Evolutionary conservation across 305 asterid genomes (phyloP).

Genomic region (Withania somnifera): DNA sequence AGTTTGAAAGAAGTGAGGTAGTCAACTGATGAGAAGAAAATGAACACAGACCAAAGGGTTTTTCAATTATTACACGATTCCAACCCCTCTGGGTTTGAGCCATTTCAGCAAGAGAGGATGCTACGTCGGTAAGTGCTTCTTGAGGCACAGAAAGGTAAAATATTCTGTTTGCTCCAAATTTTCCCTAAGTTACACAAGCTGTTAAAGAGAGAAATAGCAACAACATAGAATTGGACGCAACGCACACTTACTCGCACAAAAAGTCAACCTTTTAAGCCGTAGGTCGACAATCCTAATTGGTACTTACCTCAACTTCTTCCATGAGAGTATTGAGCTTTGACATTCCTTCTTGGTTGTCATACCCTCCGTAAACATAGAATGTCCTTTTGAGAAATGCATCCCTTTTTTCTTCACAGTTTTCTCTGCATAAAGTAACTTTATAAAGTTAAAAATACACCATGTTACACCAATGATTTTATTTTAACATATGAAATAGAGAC

Average conservation of each 20-base stretch:
- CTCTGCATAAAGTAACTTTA: slow-evolving; percentile 19
- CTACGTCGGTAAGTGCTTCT: slow-evolving; percentile 36
- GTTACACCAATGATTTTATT: neutral
- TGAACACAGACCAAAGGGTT: slow-evolving; percentile 36
- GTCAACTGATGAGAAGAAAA: slow-evolving; percentile 34
- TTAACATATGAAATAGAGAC: neutral
- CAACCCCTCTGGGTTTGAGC: slow-evolving; percentile 41
- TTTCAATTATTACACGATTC: slow-evolving; percentile 45
- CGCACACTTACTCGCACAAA: neutral
- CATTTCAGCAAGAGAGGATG: slow-evolving; percentile 27
- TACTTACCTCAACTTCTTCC: slow-evolving; percentile 36
- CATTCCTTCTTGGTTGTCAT: slow-evolving; percentile 39
- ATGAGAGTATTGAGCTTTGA: slow-evolving; percentile 28
- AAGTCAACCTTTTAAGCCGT: neutral
- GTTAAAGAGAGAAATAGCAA: slow-evolving; percentile 9
- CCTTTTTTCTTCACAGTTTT: slow-evolving; percentile 31
- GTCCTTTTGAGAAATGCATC: slow-evolving; percentile 33
- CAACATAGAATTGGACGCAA: neutral
- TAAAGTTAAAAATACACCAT: neutral
- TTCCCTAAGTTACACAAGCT: slow-evolving; percentile 24
- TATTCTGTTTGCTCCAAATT: slow-evolving; percentile 31
- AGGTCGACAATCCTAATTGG: neutral
- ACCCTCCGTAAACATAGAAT: slow-evolving; percentile 33
- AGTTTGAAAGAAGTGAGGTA: slow-evolving; percentile 23
- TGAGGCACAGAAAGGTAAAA: slow-evolving; percentile 46